Evolutionary conservation across 2,329 filamentous ascomycete species (phyloP).

Genomic region (Fusarium gaditjirri): DNA sequence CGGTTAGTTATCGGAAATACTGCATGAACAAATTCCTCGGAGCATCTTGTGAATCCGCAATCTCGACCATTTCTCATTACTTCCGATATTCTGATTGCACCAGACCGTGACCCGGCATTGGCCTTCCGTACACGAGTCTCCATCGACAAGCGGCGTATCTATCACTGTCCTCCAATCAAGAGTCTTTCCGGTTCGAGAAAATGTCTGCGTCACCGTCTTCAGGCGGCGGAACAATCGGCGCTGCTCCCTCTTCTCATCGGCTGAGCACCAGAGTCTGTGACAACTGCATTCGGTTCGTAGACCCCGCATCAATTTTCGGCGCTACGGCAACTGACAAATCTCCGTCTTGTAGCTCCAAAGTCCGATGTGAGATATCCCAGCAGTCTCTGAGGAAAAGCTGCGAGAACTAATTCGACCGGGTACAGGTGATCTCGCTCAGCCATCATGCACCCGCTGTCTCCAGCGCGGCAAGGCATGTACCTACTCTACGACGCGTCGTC

Average conservation of each 20-base stretch:
- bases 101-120: too few relatives aligned
- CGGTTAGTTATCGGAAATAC: background rate
- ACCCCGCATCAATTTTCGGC: background rate
- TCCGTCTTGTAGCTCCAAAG: background rate
- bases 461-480: background rate
- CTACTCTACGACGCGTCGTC: background rate
- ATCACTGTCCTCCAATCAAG: fast-evolving
- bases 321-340: background rate
- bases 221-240: background rate
- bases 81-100: too few relatives aligned
- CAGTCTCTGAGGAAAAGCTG: background rate
- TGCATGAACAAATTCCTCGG: background rate
- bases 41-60: background rate
- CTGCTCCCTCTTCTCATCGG: background rate
- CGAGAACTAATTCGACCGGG: background rate
- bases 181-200: background rate
- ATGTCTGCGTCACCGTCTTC: background rate
- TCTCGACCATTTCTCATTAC: background rate
- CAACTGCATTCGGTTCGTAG: background rate
- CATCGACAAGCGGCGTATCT: background rate
- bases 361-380: background rate
- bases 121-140: too few relatives aligned
- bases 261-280: background rate
- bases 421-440: background rate
- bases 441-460: background rate